Conservation (phyloP, 805 yeast species). For the Kuraishia borneana region DNA sequence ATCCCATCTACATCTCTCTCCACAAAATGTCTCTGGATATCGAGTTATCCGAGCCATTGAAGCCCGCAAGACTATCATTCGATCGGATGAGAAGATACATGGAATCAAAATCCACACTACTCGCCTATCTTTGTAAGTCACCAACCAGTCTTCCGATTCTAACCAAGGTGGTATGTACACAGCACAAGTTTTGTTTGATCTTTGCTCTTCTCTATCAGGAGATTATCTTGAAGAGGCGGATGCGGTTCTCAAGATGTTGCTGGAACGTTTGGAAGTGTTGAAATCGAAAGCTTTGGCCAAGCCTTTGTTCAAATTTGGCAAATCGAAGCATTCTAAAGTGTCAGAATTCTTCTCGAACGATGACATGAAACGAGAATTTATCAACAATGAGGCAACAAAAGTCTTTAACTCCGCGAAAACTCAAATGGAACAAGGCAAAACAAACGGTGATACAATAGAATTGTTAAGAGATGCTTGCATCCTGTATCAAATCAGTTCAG, state of each 20-base stretch:
- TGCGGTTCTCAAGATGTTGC: neutral
- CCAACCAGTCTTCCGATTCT: neutral
- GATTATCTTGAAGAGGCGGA: neutral
- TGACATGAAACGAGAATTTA: constrained; percentile 6
- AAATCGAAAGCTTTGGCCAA: neutral
- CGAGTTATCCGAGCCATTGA: neutral
- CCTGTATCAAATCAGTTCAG: constrained; percentile 8
- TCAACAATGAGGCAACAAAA: constrained; percentile 9
- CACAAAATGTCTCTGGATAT: too few species aligned
- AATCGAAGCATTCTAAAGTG: constrained; percentile 2
- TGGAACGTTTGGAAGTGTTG: neutral
- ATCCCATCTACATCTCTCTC: too few species aligned
- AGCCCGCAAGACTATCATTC: constrained; percentile 1
- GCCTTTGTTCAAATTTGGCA: neutral
- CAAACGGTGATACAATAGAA: constrained; percentile 7
- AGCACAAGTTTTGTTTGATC: constrained; percentile 1
- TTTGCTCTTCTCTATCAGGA: neutral
- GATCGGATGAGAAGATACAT: neutral
- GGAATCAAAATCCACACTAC: neutral
- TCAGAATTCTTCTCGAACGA: constrained; percentile 5
- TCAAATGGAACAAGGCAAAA: constrained; percentile 4
- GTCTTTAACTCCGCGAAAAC: constrained; percentile 4
- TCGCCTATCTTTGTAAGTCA: constrained; percentile 1
- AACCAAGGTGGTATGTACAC: constrained; percentile 1
- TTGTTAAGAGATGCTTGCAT: constrained; percentile 7